Conservation (phyloP, 768 basidiomycete species). For the Trametes coccinea region DNA sequence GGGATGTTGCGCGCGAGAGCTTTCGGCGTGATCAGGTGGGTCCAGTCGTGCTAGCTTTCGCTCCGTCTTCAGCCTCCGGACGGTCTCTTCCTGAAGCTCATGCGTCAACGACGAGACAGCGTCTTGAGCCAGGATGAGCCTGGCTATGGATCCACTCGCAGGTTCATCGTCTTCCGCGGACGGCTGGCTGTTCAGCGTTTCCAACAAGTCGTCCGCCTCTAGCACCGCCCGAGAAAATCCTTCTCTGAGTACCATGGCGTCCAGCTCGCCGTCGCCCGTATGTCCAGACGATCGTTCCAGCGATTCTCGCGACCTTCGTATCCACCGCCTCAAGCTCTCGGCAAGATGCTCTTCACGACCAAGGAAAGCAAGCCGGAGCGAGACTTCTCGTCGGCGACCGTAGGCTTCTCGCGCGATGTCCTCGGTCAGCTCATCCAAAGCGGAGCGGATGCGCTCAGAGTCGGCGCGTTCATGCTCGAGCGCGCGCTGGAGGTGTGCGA, state of each 20-base stretch:
- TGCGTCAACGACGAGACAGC: constrained; percentile 52
- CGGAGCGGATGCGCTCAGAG: constrained; percentile 51
- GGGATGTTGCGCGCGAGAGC: constrained; percentile 6
- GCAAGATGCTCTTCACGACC: constrained; percentile 63
- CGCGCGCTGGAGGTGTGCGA: constrained; percentile 44
- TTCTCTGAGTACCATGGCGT: constrained; percentile 16
- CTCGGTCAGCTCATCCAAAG: constrained; percentile 69
- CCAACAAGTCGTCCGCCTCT: constrained; percentile 39
- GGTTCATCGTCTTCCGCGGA: constrained; percentile 31
- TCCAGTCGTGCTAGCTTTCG: constrained; percentile 27
- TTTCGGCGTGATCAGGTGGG: not conserved
- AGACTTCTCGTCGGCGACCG: constrained; percentile 71
- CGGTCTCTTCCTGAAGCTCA: constrained; percentile 60
- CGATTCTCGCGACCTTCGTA: constrained; percentile 49
- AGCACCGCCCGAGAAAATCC: constrained; percentile 34
- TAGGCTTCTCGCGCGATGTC: constrained; percentile 71
- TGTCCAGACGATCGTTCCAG: constrained; percentile 25
- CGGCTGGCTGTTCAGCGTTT: constrained; percentile 37
- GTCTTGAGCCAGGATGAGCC: constrained; percentile 50
- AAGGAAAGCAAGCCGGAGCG: constrained; percentile 60
- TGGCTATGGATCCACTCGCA: constrained; percentile 50
- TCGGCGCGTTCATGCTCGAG: constrained; percentile 46
- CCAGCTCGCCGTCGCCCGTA: constrained; percentile 16
- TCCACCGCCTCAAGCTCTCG: constrained; percentile 58
- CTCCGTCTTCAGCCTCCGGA: constrained; percentile 49